phyloP scores from a whole-genome alignment of 805 yeast genomes.

The Sugiyamaella valdiviana region DNA sequence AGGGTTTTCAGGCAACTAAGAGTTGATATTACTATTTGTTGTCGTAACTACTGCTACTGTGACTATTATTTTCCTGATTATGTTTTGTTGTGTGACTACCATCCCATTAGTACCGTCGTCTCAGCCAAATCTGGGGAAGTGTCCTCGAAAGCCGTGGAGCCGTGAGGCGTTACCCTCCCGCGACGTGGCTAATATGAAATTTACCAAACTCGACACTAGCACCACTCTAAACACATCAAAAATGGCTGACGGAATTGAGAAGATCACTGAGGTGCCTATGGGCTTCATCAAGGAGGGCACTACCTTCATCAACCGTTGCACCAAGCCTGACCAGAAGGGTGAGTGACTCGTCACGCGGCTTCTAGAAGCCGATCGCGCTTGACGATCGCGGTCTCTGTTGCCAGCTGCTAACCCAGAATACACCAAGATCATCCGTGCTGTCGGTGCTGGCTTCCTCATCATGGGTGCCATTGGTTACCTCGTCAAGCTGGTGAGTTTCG shows the following conservation, averaged over 20 bases:
- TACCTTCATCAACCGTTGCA: conserved; percentile 82
- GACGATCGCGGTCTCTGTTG: neutral
- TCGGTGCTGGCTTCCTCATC: conserved; percentile 92
- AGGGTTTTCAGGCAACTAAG: too few relatives aligned
- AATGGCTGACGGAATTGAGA: conserved; percentile 27
- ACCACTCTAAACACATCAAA: neutral
- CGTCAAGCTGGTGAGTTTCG: conserved; percentile 69
- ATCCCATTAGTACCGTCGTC: neutral
- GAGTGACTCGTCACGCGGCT: too few relatives aligned
- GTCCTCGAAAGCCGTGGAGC: too few relatives aligned
- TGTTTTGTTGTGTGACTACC: too few relatives aligned
- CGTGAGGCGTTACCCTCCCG: neutral
- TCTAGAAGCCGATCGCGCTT: too few relatives aligned
- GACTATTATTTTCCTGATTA: too few relatives aligned
- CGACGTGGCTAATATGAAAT: neutral
- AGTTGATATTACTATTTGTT: too few relatives aligned
- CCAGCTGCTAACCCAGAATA: conserved; percentile 49
- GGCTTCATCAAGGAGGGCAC: conserved; percentile 90
- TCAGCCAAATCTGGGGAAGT: too few relatives aligned
- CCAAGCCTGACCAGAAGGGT: conserved; percentile 84
- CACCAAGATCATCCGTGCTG: conserved; percentile 83
- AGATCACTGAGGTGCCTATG: conserved; percentile 57
- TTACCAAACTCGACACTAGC: neutral
- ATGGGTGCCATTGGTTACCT: conserved; percentile 97
- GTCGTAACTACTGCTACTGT: too few relatives aligned